A percentile compares a stretch with the other conserved stretches of the same genome.
Conservation (phyloP, 805 yeast genomes). For the Kluyveromyces aestuarii region DNA sequence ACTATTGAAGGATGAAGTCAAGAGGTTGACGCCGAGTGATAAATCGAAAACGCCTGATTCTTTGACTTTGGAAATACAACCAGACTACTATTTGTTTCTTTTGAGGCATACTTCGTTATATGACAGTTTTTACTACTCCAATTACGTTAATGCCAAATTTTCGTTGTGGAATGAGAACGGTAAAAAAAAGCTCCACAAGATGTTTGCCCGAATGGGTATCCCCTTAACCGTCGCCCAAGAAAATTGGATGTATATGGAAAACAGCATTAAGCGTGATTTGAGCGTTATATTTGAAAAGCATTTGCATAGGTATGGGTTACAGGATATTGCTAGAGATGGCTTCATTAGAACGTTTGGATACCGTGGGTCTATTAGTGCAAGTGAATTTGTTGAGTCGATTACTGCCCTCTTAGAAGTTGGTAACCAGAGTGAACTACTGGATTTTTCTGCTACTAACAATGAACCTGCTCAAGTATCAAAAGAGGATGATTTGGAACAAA, state of each 20-base stretch:
- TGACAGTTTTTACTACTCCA: slow-evolving; percentile 84
- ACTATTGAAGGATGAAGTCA: slow-evolving; percentile 72
- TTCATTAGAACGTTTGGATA: slow-evolving; percentile 81
- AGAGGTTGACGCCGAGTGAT: slow-evolving; percentile 45
- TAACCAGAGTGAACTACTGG: slow-evolving; percentile 17
- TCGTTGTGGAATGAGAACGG: slow-evolving; percentile 91
- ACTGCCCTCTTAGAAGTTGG: slow-evolving; percentile 76
- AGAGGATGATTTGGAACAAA: slow-evolving; percentile 16
- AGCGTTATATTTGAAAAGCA: slow-evolving; percentile 61
- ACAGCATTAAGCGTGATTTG: slow-evolving; percentile 63
- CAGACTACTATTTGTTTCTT: slow-evolving; percentile 78
- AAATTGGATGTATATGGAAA: slow-evolving; percentile 86
- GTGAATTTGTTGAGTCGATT: slow-evolving; percentile 85
- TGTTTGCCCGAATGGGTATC: slow-evolving; percentile 96
- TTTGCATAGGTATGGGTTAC: slow-evolving; percentile 68
- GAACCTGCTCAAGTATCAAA: slow-evolving; percentile 16
- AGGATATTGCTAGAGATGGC: slow-evolving; percentile 76
- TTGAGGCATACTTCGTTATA: slow-evolving; percentile 90
- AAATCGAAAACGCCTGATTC: slow-evolving; percentile 32
- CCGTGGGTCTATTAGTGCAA: slow-evolving; percentile 80
- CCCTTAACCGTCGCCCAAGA: slow-evolving; percentile 83
- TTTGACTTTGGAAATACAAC: slow-evolving; percentile 52
- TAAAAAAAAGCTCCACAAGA: slow-evolving; percentile 69
- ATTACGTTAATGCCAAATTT: slow-evolving; percentile 80
- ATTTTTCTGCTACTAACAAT: slow-evolving; percentile 9